Percentiles rank a stretch among this genome's conserved stretches.
Evolutionary conservation across 495 filamentous ascomycete species (phyloP).

Genomic region (Penicillium ochrochloron): DNA sequence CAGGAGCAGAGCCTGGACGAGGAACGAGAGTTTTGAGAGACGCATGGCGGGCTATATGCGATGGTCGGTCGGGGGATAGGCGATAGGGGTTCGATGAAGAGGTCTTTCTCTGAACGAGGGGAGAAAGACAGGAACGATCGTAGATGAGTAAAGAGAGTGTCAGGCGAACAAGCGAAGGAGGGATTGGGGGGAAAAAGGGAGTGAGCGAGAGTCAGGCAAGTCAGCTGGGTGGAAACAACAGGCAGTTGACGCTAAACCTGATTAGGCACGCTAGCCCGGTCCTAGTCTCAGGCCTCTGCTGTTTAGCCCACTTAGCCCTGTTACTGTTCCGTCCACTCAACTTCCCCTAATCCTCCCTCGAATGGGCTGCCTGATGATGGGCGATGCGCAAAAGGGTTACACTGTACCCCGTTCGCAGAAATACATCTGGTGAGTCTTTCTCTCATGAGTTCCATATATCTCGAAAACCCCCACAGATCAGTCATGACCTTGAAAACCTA

Average conservation of each 20-base stretch:
- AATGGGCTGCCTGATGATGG: not conserved
- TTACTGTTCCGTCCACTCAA: conserved; percentile 3
- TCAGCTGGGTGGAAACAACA: not conserved
- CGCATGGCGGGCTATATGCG: conserved; percentile 40
- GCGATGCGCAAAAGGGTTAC: conserved; percentile 1
- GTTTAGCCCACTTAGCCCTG: not conserved
- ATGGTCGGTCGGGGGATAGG: not conserved
- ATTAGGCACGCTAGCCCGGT: conserved; percentile 23
- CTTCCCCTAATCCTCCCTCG: not conserved
- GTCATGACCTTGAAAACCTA: not conserved
- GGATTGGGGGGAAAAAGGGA: conserved; percentile 20
- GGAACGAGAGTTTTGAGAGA: conserved; percentile 40
- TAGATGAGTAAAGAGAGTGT: conserved; percentile 7
- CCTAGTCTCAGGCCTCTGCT: conserved; percentile 17
- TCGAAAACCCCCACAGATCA: not conserved
- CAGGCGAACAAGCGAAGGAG: conserved; percentile 7
- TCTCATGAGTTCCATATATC: too few relatives aligned
- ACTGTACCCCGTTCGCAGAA: not conserved
- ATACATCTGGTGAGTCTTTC: not conserved
- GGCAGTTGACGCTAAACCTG: conserved; percentile 16
- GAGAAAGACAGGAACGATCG: conserved; percentile 28
- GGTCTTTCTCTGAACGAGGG: conserved; percentile 16
- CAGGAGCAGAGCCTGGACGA: conserved; percentile 46
- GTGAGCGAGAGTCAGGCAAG: not conserved
- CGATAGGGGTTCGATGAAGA: not conserved